Evolutionary conservation across 176 grass and related monocot genomes (phyloP).

Genomic region (Avena sativa): DNA sequence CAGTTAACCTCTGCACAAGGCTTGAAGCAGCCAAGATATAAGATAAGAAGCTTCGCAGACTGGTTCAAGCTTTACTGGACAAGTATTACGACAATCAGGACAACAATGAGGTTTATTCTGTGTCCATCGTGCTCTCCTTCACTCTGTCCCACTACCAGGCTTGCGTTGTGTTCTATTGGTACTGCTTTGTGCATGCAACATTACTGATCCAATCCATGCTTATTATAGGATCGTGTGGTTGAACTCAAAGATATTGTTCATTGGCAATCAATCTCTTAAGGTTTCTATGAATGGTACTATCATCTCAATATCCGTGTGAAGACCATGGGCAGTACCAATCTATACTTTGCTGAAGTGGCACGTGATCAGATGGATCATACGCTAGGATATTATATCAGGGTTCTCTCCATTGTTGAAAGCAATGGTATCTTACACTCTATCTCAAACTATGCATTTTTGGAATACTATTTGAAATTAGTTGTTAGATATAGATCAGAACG

Average conservation of each 20-base stretch:
- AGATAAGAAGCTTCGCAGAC: background rate
- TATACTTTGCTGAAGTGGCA: background rate
- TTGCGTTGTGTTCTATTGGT: background rate
- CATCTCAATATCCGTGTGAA: constrained; percentile 5
- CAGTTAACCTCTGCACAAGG: background rate
- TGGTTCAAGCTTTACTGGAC: constrained; percentile 1
- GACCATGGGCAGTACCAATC: background rate
- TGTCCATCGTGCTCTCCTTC: background rate
- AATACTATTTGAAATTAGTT: background rate
- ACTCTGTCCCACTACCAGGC: background rate
- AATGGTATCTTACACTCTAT: constrained; percentile 1
- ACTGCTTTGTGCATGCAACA: constrained; percentile 2
- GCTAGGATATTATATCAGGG: constrained; percentile 5
- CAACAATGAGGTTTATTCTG: background rate
- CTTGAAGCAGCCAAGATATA: background rate
- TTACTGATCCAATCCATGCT: background rate
- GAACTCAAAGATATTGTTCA: background rate
- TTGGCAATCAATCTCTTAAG: no score
- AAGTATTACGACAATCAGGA: background rate
- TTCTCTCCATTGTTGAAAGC: background rate
- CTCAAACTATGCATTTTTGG: background rate
- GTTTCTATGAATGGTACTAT: background rate
- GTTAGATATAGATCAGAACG: no score
- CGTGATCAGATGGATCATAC: background rate
- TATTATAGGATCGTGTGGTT: background rate